Base-by-base conservation (phyloP, 495 filamentous ascomycete species). In the Haplographium delicatum region DNA sequence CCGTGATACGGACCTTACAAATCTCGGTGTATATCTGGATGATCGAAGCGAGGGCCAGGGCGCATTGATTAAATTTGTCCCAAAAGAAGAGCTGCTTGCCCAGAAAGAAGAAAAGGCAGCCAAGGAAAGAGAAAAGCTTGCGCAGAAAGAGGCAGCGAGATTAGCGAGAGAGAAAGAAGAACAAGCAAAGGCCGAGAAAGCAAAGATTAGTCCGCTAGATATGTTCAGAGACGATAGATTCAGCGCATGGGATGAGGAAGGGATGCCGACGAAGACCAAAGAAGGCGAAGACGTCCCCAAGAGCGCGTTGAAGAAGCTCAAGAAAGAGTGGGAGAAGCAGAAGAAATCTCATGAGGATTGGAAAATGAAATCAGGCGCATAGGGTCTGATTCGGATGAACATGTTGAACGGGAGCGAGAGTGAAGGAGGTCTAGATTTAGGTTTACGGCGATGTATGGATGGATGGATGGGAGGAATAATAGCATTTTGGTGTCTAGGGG, bases 291-390 rank as follows among this genome's bases (percentile, higher is more conserved):
- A 94, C 61, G 69, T 98, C 22, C 75, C 88, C 19, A 98, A 96
- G 75, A 84, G 75, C 48, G 75, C 78, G 57, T 50, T 51, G 27
- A 98, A 96, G 77, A 94, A 89, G 77, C 63, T 97, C 28, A 82
- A 69, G 70, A 97, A 97, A 73, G 87, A 88, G 23, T 95, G 88
- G 89, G 88, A 95, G 62, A 81, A 72, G 64, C 93, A 96, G 73
- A 94, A 86, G 76, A 95, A 88, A 76, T 58, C 78, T 49, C 86
- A 96, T 63, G 86, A 95, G 24, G 71, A 76, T 7, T 61, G 53
- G 53, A 60, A 60, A 26, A 47, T 31, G n/a, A n/a, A n/a, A n/a
- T n/a, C n/a, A n/a, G n/a, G n/a, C n/a, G n/a, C n/a, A n/a, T n/a
- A n/a, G n/a, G n/a, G n/a, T n/a, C n/a, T n/a, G n/a, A n/a, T n/a